These are phyloP conservation scores for Epichloe coenophiala DNA, from an alignment of 2,329 filamentous ascomycete genomes.

Conservation along the genomic window DNA sequence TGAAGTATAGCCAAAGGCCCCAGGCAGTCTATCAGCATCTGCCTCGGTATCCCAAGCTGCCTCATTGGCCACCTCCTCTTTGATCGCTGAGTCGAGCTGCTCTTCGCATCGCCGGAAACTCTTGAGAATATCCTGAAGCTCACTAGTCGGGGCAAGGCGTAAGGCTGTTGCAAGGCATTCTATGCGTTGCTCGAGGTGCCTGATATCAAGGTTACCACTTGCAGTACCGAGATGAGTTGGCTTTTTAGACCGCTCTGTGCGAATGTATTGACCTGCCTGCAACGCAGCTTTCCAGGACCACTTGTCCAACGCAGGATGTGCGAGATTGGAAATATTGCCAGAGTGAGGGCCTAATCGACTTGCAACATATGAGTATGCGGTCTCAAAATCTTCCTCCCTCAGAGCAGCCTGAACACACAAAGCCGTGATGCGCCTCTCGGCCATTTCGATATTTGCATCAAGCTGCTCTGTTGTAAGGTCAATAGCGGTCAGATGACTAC, in stretches of 20 bases:
- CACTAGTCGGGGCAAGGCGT: conserved; percentile 54
- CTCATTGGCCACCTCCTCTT: conserved; percentile 54
- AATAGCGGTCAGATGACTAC: background rate
- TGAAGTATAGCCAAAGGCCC: conserved; percentile 31
- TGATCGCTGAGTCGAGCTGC: conserved; percentile 54
- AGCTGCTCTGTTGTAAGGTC: background rate
- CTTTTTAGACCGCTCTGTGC: conserved; percentile 36
- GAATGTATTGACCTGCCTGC: conserved; percentile 61
- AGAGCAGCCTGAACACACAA: conserved; percentile 73
- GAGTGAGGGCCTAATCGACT: conserved; percentile 42
- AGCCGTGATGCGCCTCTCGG: conserved; percentile 56
- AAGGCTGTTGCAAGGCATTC: conserved; percentile 67
- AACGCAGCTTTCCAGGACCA: conserved; percentile 71
- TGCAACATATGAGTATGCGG: conserved; percentile 71
- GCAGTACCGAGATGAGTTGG: conserved; percentile 48
- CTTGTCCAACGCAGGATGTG: conserved; percentile 34
- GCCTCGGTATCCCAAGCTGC: conserved; percentile 56
- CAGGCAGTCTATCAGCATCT: conserved; percentile 44
- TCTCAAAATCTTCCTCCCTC: conserved; percentile 69
- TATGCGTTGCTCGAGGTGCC: conserved; percentile 67
- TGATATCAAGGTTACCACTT: conserved; percentile 47
- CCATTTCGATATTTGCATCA: conserved; percentile 21
- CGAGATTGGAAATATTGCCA: background rate
- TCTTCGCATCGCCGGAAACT: conserved; percentile 68
- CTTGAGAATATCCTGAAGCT: conserved; percentile 61